phyloP scores from a whole-genome alignment of 2,329 filamentous ascomycete species.

The Colletotrichum tabaci region DNA sequence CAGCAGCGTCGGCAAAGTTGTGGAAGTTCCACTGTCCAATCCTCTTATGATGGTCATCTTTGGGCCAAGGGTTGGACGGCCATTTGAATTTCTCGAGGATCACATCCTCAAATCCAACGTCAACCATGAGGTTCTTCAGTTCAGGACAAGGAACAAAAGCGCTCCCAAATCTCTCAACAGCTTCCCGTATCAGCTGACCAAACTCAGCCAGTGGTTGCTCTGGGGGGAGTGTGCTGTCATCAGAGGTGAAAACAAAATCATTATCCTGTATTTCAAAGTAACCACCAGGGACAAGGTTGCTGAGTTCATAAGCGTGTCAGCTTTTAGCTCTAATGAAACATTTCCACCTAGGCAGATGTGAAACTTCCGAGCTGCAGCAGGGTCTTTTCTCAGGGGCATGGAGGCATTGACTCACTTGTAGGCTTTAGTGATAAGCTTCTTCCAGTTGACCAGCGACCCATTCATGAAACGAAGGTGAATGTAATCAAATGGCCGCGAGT shows the following conservation, averaged over 20 bases:
- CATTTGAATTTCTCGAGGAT: constrained; percentile 49
- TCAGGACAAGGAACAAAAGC: neutral
- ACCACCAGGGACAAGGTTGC: neutral
- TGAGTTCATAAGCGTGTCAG: neutral
- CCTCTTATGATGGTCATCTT: constrained; percentile 51
- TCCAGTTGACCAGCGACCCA: constrained; percentile 48
- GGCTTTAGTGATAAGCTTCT: neutral
- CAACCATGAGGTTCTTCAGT: constrained; percentile 44
- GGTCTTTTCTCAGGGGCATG: neutral
- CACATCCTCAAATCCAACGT: constrained; percentile 53
- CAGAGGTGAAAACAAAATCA: neutral
- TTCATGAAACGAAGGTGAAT: constrained; percentile 52
- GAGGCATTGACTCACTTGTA: neutral
- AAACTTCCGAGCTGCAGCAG: neutral
- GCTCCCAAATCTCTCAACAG: neutral
- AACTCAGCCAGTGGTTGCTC: neutral
- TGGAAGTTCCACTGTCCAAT: constrained; percentile 50
- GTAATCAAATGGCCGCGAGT: constrained; percentile 50
- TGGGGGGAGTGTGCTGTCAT: neutral
- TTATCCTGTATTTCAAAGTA: constrained; percentile 49
- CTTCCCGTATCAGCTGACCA: neutral
- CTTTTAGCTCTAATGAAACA: neutral
- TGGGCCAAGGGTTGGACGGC: constrained; percentile 41
- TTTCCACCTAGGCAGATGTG: rapidly evolving
- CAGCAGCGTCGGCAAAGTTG: constrained; percentile 49